These are phyloP conservation scores for Skeletonema tropicum DNA, from an alignment of 108 stramenopile genomes.

Conservation along the genomic window DNA sequence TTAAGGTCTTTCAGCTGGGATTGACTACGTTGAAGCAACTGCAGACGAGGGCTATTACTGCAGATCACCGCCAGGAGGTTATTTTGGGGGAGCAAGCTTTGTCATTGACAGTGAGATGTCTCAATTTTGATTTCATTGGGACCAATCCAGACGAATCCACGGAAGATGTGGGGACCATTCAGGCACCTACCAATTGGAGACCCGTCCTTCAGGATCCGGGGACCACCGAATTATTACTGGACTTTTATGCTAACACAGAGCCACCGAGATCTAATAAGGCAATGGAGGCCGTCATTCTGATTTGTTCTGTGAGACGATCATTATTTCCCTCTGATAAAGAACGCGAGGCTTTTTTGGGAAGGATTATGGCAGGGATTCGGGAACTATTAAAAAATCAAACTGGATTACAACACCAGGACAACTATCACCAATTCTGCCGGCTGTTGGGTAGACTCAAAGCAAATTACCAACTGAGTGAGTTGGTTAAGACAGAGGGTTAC, in stretches of 20 bases:
- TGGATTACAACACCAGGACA: conserved; percentile 95
- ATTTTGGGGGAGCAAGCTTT: conserved; percentile 89
- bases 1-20: conserved; percentile 92
- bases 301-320: conserved; percentile 88
- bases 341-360: conserved; percentile 86
- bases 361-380: conserved; percentile 87
- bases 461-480: conserved; percentile 96
- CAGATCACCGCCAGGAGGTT: conserved; percentile 74
- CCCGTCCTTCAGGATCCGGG: conserved; percentile 84
- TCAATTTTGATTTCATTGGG: conserved; percentile 98
- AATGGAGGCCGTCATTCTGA: conserved; percentile 92
- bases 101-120: conserved; percentile 84
- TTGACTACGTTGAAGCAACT: conserved; percentile 93
- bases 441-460: conserved; percentile 96
- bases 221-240: conserved; percentile 90
- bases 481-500: conserved; percentile 93
- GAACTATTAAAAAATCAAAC: conserved; percentile 90
- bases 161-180: conserved; percentile 97
- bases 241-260: conserved; percentile 94
- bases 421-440: conserved; percentile 98
- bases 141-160: conserved; percentile 98
- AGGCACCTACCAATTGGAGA: conserved; percentile 95
- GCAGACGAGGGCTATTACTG: conserved; percentile 83
- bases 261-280: conserved; percentile 90
- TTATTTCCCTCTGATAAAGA: conserved; percentile 96